These are phyloP conservation scores for Lachnellula occidentalis DNA, from an alignment of 2,329 filamentous ascomycete genomes.

Conservation along the genomic window DNA sequence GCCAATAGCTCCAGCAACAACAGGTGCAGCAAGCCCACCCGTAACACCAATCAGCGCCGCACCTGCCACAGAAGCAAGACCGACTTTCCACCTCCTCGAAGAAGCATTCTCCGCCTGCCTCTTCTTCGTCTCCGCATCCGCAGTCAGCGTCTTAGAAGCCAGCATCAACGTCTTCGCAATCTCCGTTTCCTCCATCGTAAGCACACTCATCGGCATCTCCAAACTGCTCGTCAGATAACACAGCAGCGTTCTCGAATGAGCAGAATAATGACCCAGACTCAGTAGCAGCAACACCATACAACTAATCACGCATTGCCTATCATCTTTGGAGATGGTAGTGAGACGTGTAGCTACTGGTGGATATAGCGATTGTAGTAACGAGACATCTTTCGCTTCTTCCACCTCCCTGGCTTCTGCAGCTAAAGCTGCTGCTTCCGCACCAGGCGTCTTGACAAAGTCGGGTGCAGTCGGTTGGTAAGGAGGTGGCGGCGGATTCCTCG, in stretches of 20 bases:
- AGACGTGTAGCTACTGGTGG: constrained; percentile 49
- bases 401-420: constrained; percentile 20
- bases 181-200: constrained; percentile 67
- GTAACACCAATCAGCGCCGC: constrained; percentile 88
- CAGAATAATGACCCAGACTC: constrained; percentile 68
- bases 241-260: constrained; percentile 64
- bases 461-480: constrained; percentile 12
- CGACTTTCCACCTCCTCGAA: constrained; percentile 79
- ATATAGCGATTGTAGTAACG: constrained; percentile 46
- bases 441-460: constrained; percentile 16
- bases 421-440: constrained; percentile 23
- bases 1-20: constrained; percentile 81
- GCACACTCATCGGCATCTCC: constrained; percentile 52
- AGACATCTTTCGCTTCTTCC: constrained; percentile 36
- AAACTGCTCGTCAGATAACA: constrained; percentile 65
- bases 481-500: constrained; percentile 23
- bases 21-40: constrained; percentile 81
- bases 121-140: constrained; percentile 69
- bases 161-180: constrained; percentile 71
- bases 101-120: constrained; percentile 63
- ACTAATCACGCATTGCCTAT: constrained; percentile 60
- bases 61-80: constrained; percentile 78
- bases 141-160: constrained; percentile 60
- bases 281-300: constrained; percentile 66
- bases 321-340: constrained; percentile 49